Conservation (phyloP, 164 flowering plant genomes). For the Stephania japonica region DNA sequence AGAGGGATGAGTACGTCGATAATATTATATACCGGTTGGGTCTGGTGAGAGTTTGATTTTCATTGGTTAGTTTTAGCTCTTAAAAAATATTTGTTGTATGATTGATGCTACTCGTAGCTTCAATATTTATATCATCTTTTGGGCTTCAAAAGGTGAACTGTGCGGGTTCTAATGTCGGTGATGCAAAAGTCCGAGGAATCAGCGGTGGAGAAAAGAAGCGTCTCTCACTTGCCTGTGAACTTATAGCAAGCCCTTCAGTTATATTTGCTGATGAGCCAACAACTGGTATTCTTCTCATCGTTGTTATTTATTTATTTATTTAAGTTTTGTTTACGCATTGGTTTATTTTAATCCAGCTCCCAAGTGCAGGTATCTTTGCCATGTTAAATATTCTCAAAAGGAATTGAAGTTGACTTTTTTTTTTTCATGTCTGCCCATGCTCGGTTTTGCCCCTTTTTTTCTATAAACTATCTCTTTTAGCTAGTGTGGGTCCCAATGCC, state of each 20-base stretch:
- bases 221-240: slow-evolving; percentile 90
- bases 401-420: not conserved
- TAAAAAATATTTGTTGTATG: not conserved
- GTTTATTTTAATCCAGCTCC: not conserved
- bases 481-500: too few relatives aligned
- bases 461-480: too few relatives aligned
- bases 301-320: not conserved
- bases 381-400: not conserved
- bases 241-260: slow-evolving; percentile 96
- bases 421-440: not conserved
- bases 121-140: not conserved
- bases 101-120: not conserved
- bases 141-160: slow-evolving; percentile 61
- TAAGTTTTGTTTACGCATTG: not conserved
- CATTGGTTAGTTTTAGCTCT: not conserved
- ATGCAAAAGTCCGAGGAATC: slow-evolving; percentile 93
- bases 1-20: slow-evolving; percentile 73
- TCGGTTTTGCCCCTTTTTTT: too few relatives aligned
- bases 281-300: slow-evolving; percentile 50
- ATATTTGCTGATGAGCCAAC: slow-evolving; percentile 99
- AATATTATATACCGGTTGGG: slow-evolving; percentile 74
- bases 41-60: slow-evolving; percentile 55
- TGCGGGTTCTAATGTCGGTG: slow-evolving; percentile 90
- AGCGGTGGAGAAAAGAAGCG: slow-evolving; percentile 99
- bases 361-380: not conserved